These are phyloP conservation scores for Taphrina confusa DNA, from an alignment of 1,139 yeast species.

Conservation along the genomic window DNA sequence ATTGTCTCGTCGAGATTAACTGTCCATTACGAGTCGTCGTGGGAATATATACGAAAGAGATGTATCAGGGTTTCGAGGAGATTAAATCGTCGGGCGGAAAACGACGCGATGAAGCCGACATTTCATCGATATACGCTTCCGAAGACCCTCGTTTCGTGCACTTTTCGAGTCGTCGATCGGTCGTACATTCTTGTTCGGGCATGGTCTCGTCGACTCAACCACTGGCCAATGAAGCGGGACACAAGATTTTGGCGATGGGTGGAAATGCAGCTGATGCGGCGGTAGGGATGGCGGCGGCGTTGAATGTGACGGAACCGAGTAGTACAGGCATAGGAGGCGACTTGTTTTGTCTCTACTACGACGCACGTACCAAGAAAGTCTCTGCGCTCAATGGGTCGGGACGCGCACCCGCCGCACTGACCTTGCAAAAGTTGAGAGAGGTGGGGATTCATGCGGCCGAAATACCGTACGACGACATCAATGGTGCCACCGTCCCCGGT, in stretches of 20 bases:
- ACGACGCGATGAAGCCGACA: neutral
- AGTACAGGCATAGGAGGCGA: conserved; percentile 87
- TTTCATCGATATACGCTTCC: conserved; percentile 32
- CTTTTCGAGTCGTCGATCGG: conserved; percentile 67
- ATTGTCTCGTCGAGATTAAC: too few species aligned
- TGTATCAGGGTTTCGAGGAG: conserved; percentile 25
- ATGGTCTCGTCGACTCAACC: conserved; percentile 78
- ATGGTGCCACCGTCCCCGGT: conserved; percentile 72
- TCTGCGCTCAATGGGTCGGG: conserved; percentile 79
- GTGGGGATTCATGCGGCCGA: conserved; percentile 51
- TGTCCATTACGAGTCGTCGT: too few species aligned
- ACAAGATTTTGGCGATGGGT: conserved; percentile 63
- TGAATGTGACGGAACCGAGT: conserved; percentile 71
- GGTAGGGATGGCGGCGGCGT: conserved; percentile 74
- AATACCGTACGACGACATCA: conserved; percentile 55
- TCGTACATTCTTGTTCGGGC: conserved; percentile 73
- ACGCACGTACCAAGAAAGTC: conserved; percentile 55
- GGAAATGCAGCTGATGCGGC: conserved; percentile 80
- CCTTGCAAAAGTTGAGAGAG: conserved; percentile 55
- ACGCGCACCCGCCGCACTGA: conserved; percentile 58
- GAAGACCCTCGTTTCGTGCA: conserved; percentile 35
- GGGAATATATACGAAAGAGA: too few species aligned
- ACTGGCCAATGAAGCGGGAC: conserved; percentile 73
- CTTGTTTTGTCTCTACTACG: conserved; percentile 67
- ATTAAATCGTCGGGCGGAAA: neutral